Evolutionary conservation across 768 basidiomycete species (phyloP).

Genomic region (Amanita jacksonii): DNA sequence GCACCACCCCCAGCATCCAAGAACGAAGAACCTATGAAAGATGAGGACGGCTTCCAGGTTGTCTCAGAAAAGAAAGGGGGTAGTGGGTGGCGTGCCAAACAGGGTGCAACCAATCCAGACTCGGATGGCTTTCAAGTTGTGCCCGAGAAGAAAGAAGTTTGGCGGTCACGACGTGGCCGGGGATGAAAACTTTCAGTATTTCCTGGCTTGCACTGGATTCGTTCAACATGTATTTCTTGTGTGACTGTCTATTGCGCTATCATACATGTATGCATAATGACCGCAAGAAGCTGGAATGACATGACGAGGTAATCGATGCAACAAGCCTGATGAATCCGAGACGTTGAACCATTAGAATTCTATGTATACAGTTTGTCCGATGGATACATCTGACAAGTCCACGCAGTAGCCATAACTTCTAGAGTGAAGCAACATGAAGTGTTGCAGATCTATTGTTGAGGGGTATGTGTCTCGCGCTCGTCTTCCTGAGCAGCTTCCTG

Average conservation of each 20-base stretch:
- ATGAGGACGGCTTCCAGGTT: constrained; percentile 67
- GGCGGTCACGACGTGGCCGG: constrained; percentile 2
- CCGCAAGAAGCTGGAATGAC: not conserved
- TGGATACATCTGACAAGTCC: too few species aligned
- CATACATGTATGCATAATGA: not conserved
- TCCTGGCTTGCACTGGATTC: too few species aligned
- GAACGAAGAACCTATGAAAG: constrained; percentile 37
- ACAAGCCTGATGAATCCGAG: too few species aligned
- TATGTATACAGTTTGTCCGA: too few species aligned
- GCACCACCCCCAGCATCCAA: constrained; percentile 25
- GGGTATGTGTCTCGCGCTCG: constrained; percentile 10
- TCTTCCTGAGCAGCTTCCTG: constrained; percentile 21
- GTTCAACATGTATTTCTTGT: not conserved
- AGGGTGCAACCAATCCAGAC: too few species aligned
- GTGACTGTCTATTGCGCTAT: not conserved
- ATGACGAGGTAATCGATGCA: too few species aligned
- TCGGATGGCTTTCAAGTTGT: constrained; percentile 35
- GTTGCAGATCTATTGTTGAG: not conserved
- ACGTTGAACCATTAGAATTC: too few species aligned
- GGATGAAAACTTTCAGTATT: too few species aligned
- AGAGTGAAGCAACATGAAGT: too few species aligned
- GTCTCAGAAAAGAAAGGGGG: constrained; percentile 28
- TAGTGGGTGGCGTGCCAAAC: not conserved
- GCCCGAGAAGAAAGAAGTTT: constrained; percentile 20
- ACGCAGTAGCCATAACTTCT: too few species aligned